phyloP scores from a whole-genome alignment of 192 early-diverging fungal species.

The Helicostylum pulchrum region DNA sequence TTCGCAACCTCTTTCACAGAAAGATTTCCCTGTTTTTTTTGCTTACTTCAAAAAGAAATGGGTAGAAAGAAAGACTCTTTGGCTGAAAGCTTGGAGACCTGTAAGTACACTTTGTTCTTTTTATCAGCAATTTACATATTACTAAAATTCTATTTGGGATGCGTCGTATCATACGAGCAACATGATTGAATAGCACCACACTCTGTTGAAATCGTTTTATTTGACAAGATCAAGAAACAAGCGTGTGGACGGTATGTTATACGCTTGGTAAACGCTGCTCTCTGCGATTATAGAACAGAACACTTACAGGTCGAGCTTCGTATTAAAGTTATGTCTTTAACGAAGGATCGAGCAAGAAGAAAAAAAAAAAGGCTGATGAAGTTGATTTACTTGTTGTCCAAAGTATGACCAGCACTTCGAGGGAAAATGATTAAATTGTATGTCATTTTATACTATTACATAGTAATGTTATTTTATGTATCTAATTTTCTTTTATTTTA shows the following conservation, averaged over 20 bases:
- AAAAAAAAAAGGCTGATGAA: too few species aligned
- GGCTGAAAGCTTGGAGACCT: background rate
- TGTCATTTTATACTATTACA: too few species aligned
- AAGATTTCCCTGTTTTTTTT: background rate
- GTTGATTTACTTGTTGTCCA: too few species aligned
- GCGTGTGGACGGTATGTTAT: background rate
- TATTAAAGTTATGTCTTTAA: too few species aligned
- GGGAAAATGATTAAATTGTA: too few species aligned
- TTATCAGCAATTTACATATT: background rate
- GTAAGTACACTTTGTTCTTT: background rate
- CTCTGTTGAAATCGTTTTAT: background rate
- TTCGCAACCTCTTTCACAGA: background rate
- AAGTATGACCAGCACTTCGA: too few species aligned
- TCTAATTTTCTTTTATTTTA: too few species aligned
- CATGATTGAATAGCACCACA: background rate
- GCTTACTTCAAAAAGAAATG: background rate
- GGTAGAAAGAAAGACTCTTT: background rate
- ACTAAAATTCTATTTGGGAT: background rate
- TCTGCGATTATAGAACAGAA: too few species aligned
- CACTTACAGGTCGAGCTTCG: too few species aligned
- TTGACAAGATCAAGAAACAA: conserved; percentile 1
- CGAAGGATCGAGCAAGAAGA: too few species aligned
- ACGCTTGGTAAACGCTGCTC: too few species aligned
- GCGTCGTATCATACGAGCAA: background rate
- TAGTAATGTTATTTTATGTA: too few species aligned